phyloP scores from a whole-genome alignment of 1,139 yeast species.

The Candida tunisiensis region DNA sequence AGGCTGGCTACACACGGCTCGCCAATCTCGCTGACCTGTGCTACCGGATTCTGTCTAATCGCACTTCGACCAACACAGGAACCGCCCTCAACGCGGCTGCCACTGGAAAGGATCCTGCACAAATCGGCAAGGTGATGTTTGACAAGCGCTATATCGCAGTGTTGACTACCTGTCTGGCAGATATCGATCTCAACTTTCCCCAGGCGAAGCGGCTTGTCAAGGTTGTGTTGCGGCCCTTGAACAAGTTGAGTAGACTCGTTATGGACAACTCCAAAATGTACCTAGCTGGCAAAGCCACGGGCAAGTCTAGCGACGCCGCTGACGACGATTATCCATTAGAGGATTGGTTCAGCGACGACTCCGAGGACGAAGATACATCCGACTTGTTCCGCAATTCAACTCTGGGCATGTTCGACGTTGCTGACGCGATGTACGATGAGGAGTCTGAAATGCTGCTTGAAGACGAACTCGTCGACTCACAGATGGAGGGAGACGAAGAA shows the following conservation, averaged over 20 bases:
- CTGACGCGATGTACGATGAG: constrained; percentile 53
- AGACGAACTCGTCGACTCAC: constrained; percentile 20
- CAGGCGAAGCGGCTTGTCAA: constrained; percentile 41
- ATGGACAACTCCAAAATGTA: constrained; percentile 22
- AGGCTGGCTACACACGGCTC: constrained; percentile 35
- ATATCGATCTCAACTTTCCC: constrained; percentile 58
- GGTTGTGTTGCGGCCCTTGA: constrained; percentile 41
- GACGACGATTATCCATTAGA: constrained; percentile 6
- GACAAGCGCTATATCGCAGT: constrained; percentile 49
- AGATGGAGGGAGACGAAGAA: constrained; percentile 12
- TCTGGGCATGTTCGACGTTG: constrained; percentile 84
- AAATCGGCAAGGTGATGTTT: constrained; percentile 43
- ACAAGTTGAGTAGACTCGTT: constrained; percentile 35
- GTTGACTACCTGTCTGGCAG: constrained; percentile 41
- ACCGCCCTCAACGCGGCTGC: constrained; percentile 20
- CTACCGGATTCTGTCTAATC: constrained; percentile 12
- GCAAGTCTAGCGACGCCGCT: constrained; percentile 25
- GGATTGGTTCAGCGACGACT: constrained; percentile 19
- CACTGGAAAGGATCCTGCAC: constrained; percentile 47
- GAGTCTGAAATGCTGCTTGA: constrained; percentile 29
- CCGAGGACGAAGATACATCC: constrained; percentile 46
- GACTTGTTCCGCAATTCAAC: constrained; percentile 80
- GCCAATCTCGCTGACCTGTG: constrained; percentile 39
- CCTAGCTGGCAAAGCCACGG: constrained; percentile 29
- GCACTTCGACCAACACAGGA: constrained; percentile 12